Percentiles rank a stretch among this genome's conserved stretches.
Conservation (phyloP, 768 basidiomycete species). For the Vararia minispora region DNA sequence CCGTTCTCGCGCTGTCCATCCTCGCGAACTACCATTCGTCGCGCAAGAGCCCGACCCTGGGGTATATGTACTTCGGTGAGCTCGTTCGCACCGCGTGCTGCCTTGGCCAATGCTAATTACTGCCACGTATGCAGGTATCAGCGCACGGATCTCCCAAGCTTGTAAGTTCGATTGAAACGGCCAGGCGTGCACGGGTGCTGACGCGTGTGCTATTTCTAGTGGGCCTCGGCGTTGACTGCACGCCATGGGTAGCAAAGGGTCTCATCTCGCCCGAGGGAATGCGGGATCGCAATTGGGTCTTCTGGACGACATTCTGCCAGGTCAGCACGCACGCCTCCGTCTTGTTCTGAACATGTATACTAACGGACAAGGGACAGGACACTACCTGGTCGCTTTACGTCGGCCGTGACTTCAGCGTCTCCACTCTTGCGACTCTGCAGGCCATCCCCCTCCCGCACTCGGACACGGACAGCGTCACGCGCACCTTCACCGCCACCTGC, state of each 20-base stretch:
- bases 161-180: too few species aligned
- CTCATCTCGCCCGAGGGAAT: constrained; percentile 40
- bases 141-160: constrained; percentile 46
- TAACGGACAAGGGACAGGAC: constrained; percentile 26
- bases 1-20: constrained; percentile 29
- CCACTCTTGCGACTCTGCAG: constrained; percentile 25
- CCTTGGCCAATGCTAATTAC: neutral
- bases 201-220: constrained; percentile 30
- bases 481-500: constrained; percentile 11
- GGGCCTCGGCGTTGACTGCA: constrained; percentile 45
- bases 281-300: constrained; percentile 48
- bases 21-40: constrained; percentile 29
- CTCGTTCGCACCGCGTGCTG: neutral
- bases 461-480: constrained; percentile 27
- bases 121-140: constrained; percentile 33
- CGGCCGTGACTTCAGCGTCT: constrained; percentile 46
- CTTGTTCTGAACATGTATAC: neutral
- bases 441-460: constrained; percentile 36
- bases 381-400: constrained; percentile 58
- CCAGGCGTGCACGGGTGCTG: too few species aligned
- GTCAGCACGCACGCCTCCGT: constrained; percentile 18
- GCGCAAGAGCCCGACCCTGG: constrained; percentile 29
- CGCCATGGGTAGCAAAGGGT: constrained; percentile 42
- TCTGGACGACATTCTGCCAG: constrained; percentile 49
- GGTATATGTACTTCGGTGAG: constrained; percentile 32